Evolutionary conservation across 208 protist genomes (phyloP), one percentile per base, ranked within the genome.

Genomic region (Acanthamoeba royreba): DNA sequence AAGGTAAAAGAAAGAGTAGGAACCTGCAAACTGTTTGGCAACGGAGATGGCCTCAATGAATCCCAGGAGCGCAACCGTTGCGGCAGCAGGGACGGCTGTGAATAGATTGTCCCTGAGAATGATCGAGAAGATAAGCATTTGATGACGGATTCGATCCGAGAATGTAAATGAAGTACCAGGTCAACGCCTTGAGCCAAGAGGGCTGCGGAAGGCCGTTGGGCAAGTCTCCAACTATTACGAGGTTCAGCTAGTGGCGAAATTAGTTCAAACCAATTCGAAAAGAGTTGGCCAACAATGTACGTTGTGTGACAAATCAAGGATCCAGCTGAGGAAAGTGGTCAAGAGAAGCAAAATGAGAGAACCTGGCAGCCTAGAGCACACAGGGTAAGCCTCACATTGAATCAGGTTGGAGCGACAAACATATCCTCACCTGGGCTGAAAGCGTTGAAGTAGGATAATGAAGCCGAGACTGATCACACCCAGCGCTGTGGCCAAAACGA

Each of bases 11-110:
- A n/a, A n/a, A 77, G 22, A n/a, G 66, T 28, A 83, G 25, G 55
- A 4, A 86, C 74, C 74, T 5, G 77, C 79, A 25, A 88, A 88
- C 22, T 88, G 79, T 7, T 88, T 88, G 49, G 79, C 79, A n/a
- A 88, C 79, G 79, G 79, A 88, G 5, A 88, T 58, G 79, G 47
- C 33, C 49, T 88, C 79, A 22, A 88, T 88, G 33, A 88, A 88
- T 13, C 79, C 43, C 43, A 88, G 79, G 3, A 88, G 11, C 17
- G 79, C 47, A 38, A 88, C 47, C 28, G 47, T 88, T 28, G 49
- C 79, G 33, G 79, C 40, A 0, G 79, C 43, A 4, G 79, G 79
- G 43, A 87, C 38, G 9, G 33, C 7, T 5, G 25, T 55, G 28
- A 45, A 28, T 17, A 87, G 8, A n/a, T 77, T 77, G 13, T 8